phyloP scores from a whole-genome alignment of 768 basidiomycete species.

The Naganishia friedmannii region DNA sequence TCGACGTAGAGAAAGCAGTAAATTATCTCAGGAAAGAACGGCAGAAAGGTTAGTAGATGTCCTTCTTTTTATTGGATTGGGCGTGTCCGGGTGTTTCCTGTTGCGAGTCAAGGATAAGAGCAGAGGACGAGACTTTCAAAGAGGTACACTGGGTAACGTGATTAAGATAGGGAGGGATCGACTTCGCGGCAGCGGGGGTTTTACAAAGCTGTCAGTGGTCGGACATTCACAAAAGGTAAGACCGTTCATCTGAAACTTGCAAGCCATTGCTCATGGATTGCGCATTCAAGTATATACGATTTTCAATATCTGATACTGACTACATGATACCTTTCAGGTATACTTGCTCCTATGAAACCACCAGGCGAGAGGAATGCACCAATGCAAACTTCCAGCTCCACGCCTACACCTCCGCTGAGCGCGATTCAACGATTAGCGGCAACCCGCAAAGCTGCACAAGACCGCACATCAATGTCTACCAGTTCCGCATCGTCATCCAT shows the following conservation, averaged over 20 bases:
- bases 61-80: slow-evolving; percentile 40
- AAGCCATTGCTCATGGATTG: neutral
- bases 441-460: slow-evolving; percentile 61
- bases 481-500: slow-evolving; percentile 10
- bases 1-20: slow-evolving; percentile 74
- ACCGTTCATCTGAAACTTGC: neutral
- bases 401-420: slow-evolving; percentile 34
- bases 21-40: slow-evolving; percentile 66
- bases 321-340: neutral
- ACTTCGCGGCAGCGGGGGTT: neutral
- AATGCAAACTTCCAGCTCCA: slow-evolving; percentile 10
- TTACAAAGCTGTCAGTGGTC: neutral
- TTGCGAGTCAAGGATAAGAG: neutral
- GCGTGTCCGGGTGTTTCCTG: slow-evolving; percentile 34
- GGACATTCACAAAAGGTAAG: neutral
- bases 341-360: neutral
- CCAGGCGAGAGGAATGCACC: neutral
- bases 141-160: neutral
- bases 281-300: neutral
- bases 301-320: neutral
- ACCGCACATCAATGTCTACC: neutral
- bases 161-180: neutral
- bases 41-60: slow-evolving; percentile 68
- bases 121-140: neutral
- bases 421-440: slow-evolving; percentile 56